Evolutionary conservation across 202 grass and related monocot genomes (phyloP), one percentile per base, ranked within the genome.

Genomic region (Zizania palustris): DNA sequence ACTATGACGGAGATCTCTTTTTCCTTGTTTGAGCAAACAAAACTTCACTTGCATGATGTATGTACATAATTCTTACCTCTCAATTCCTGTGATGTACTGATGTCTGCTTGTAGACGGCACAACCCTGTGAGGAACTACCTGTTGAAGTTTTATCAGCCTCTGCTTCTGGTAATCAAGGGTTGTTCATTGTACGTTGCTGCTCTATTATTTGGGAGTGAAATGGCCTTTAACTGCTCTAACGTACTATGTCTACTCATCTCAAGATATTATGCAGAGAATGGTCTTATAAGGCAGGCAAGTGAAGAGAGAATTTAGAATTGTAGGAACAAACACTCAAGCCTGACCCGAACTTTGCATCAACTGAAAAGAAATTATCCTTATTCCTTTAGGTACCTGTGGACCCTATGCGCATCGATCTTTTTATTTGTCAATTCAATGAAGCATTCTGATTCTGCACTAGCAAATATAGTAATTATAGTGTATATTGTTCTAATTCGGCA

Each of bases 361-460:
- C 83, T 86, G 50, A 86, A 98, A 95, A 89, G 96, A 90, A 78
- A 95, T 99, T 95, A 90, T 95, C 89, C 90, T 90, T 99, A 85
- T 92, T 88, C 87, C 80, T 90, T 90, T 83, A 85, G 80, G 84
- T 87, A 78, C 65, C 58, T 80, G 71, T 89, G 81, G 85, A 82
- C 83, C 84, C 85, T 67, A 74, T 18, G 40, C 77, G 63, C 61
- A 78, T 53, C 13, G 59, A 86, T 75, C 68, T 85, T 94, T 75
- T 71, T 69, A 67, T 71, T 90, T 81, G 79, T 80, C 72, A 86
- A 83, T 88, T 90, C 67, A n/a, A 60, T 41, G 46, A 68, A 83
- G 33, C 42, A 88, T 87, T 81, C 56, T 82, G 77, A 92, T 98
- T 93, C 87, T 84, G 55, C 70, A 89, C 80, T 88, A 78, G 77